Conservation (phyloP, 176 grass and related monocot genomes). For the Sorghum bicolor region DNA sequence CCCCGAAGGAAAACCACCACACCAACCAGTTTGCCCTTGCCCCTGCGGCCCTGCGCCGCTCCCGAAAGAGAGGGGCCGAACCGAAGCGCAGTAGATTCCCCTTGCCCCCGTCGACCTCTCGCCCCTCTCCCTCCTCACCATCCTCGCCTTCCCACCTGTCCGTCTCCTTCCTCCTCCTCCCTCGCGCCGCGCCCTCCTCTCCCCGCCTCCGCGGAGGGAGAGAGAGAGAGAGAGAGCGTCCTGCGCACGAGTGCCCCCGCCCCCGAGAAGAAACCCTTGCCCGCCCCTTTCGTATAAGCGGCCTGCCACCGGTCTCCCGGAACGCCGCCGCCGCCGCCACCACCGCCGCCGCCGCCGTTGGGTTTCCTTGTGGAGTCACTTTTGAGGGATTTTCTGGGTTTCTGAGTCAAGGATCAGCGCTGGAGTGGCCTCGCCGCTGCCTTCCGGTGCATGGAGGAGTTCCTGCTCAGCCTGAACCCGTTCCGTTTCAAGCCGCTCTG, state of each 20-base stretch:
- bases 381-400: slow-evolving; percentile 5
- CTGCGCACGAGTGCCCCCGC: neutral
- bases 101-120: neutral
- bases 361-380: neutral
- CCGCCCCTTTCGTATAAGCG: neutral
- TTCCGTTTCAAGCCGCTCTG: slow-evolving; percentile 77
- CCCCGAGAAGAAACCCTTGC: neutral
- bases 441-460: slow-evolving; percentile 62
- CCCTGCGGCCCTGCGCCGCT: neutral
- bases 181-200: neutral
- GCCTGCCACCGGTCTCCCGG: neutral
- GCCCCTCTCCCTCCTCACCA: neutral
- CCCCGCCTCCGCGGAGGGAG: neutral
- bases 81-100: slow-evolving; percentile 31
- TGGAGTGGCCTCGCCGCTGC: neutral
- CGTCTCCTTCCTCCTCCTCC: slow-evolving; percentile 8
- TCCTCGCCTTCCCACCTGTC: slow-evolving; percentile 24
- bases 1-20: neutral
- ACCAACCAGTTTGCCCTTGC: neutral
- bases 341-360: neutral
- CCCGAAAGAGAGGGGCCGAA: neutral
- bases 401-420: neutral
- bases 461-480: slow-evolving; percentile 81
- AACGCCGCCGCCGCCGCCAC: neutral
- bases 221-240: neutral